phyloP scores from a whole-genome alignment of 371 early-diverging fungal genomes.

The Mucor racemosus region DNA sequence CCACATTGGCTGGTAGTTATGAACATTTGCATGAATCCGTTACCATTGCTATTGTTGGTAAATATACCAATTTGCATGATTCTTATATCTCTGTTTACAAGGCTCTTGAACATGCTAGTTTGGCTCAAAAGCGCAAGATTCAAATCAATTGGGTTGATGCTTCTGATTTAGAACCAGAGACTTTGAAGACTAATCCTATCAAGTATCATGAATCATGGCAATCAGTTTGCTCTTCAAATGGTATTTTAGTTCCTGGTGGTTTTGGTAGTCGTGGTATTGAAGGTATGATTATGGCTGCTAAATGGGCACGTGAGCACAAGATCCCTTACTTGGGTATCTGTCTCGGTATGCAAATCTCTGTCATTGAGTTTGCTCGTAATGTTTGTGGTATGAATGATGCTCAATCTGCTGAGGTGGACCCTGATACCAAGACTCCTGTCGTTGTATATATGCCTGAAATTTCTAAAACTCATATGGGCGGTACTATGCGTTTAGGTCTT shows the following conservation, averaged over 20 bases:
- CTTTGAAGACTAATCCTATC: conserved; percentile 76
- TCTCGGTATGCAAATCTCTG: conserved; percentile 98
- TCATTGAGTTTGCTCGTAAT: conserved; percentile 98
- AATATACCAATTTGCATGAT: conserved; percentile 95
- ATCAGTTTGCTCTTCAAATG: conserved; percentile 84
- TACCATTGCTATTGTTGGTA: conserved; percentile 95
- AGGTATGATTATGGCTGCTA: conserved; percentile 96
- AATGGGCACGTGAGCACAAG: conserved; percentile 98
- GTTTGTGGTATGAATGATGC: conserved; percentile 88
- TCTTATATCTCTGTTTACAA: conserved; percentile 98
- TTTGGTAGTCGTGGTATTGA: conserved; percentile 98
- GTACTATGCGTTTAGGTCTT: conserved; percentile 96
- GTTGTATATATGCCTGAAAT: conserved; percentile 98
- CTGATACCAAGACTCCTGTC: conserved; percentile 72
- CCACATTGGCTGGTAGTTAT: conserved; percentile 76
- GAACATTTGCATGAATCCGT: conserved; percentile 86
- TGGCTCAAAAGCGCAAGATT: conserved; percentile 84
- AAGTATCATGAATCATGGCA: conserved; percentile 96
- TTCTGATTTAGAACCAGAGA: conserved; percentile 82
- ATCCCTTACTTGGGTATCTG: conserved; percentile 99
- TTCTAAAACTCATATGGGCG: conserved; percentile 93
- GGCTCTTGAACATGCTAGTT: conserved; percentile 92
- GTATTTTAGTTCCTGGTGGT: conserved; percentile 99
- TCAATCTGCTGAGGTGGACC: conserved; percentile 87
- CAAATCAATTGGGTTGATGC: conserved; percentile 96